Evolutionary conservation across 2,329 filamentous ascomycete species (phyloP).

Genomic region (Aspergillus fumigatus): DNA sequence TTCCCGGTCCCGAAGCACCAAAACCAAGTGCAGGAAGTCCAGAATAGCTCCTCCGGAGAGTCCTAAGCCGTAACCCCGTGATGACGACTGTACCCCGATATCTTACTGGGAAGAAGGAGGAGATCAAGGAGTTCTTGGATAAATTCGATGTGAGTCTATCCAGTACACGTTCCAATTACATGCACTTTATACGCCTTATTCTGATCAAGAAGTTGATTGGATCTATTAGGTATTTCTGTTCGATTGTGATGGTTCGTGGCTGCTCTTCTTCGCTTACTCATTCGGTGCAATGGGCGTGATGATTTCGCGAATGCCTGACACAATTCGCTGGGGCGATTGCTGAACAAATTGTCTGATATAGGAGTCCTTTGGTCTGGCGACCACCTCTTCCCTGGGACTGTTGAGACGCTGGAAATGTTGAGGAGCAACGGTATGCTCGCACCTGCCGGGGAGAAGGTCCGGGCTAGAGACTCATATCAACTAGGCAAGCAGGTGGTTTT

Average conservation of each 20-base stretch:
- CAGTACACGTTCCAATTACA: background rate
- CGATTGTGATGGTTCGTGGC: constrained; percentile 82
- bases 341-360: constrained; percentile 44
- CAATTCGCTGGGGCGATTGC: constrained; percentile 24
- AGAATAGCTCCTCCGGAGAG: background rate
- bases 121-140: constrained; percentile 78
- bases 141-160: constrained; percentile 77
- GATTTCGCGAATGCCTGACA: background rate
- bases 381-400: constrained; percentile 76
- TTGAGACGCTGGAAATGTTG: constrained; percentile 79
- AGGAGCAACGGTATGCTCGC: constrained; percentile 65
- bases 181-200: background rate
- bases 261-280: background rate
- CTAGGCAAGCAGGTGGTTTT: constrained; percentile 88
- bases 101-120: constrained; percentile 72
- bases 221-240: constrained; percentile 74
- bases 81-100: constrained; percentile 44
- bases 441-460: background rate
- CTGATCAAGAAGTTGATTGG: constrained; percentile 14
- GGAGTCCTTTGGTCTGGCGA: constrained; percentile 97
- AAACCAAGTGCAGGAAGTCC: background rate
- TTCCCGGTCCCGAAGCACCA: background rate
- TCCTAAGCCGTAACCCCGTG: constrained; percentile 15
- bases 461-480: constrained; percentile 3
- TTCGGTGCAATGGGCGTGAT: constrained; percentile 3